Evolutionary conservation across 768 basidiomycete genomes (phyloP), one percentile per base, ranked within the genome.

Genomic region (Leucogyrophana mollusca): DNA sequence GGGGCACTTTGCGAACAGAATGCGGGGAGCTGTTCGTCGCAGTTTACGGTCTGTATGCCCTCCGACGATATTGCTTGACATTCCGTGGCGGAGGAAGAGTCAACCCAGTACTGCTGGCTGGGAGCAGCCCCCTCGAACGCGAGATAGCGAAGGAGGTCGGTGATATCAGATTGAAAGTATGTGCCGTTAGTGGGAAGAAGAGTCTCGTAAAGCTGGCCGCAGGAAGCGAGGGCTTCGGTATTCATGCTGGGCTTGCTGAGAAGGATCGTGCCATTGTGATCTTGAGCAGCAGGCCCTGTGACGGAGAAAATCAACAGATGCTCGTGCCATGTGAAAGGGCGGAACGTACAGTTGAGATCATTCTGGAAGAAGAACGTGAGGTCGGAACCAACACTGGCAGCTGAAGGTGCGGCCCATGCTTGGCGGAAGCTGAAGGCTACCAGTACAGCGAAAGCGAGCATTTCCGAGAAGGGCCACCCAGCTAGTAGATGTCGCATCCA

Each of bases 341-440:
- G 16, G n/a, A 37, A 16, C 61, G 14, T 48, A 62, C 65, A 66
- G 47, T 67, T 59, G 10, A 69, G 57, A 32, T 67, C 60, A 39
- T 66, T 67, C 55, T 67, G 67, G 47, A 63, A 62, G 9, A 66
- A 51, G 24, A 69, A 52, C 2, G 56, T 59, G 23, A 68, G 35
- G 20, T 37, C 35, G 6, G 35, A 37, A 6, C 35, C 35, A 16
- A 37, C 20, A 16, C n/a, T 37, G 7, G n/a, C n/a, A 7, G 35
- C 16, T 37, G 35, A 16, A 8, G 35, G 35, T 9, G 35, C 16
- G 16, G 35, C 35, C 27, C 27, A 6, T 37, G 35, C 35, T 37
- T 16, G 16, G 35, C n/a, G 35, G 35, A 16, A 16, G n/a, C 35
- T n/a, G 9, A 37, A n/a, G n/a, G 20, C 16, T n/a, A 37, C n/a